phyloP scores from a whole-genome alignment of 352 stramenopile genomes.

The Phytophthora pistaciae region DNA sequence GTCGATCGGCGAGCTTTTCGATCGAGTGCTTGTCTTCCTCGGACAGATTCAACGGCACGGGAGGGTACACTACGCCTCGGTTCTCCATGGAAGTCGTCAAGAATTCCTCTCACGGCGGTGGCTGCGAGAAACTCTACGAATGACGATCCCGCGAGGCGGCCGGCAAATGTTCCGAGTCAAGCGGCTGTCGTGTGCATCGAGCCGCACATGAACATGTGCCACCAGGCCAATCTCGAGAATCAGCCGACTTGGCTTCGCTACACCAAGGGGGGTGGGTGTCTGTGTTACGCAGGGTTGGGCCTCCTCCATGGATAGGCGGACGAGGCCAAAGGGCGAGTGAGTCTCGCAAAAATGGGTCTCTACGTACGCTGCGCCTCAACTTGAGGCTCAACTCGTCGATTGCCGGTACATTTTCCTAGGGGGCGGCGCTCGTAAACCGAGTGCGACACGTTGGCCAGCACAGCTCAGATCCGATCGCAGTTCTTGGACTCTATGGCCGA shows the following conservation, averaged over 20 bases:
- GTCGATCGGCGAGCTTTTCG: slow-evolving; percentile 47
- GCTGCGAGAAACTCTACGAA: slow-evolving; percentile 9
- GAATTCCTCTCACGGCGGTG: neutral
- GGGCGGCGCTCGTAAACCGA: neutral
- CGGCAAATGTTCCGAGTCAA: slow-evolving; percentile 8
- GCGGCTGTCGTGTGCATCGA: slow-evolving; percentile 8
- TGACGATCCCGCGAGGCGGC: slow-evolving; percentile 16
- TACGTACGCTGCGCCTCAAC: neutral
- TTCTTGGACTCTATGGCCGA: neutral
- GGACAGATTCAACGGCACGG: slow-evolving; percentile 34
- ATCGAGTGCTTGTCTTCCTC: slow-evolving; percentile 56
- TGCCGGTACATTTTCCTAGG: neutral
- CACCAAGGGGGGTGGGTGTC: slow-evolving; percentile 7
- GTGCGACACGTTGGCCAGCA: slow-evolving; percentile 3
- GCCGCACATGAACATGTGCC: slow-evolving; percentile 17
- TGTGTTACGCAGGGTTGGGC: slow-evolving; percentile 13
- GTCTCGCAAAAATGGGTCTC: slow-evolving; percentile 12
- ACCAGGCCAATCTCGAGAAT: slow-evolving; percentile 33
- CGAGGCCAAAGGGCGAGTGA: slow-evolving; percentile 6
- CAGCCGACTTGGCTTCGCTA: slow-evolving; percentile 23
- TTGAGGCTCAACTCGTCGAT: neutral
- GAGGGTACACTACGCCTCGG: slow-evolving; percentile 16
- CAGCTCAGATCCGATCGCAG: slow-evolving; percentile 4
- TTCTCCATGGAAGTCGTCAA: slow-evolving; percentile 14
- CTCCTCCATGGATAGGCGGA: slow-evolving; percentile 19